Percentiles rank a stretch among this genome's conserved stretches.
Evolutionary conservation across 805 yeast genomes (phyloP).

Genomic region (Ogataea henricii): DNA sequence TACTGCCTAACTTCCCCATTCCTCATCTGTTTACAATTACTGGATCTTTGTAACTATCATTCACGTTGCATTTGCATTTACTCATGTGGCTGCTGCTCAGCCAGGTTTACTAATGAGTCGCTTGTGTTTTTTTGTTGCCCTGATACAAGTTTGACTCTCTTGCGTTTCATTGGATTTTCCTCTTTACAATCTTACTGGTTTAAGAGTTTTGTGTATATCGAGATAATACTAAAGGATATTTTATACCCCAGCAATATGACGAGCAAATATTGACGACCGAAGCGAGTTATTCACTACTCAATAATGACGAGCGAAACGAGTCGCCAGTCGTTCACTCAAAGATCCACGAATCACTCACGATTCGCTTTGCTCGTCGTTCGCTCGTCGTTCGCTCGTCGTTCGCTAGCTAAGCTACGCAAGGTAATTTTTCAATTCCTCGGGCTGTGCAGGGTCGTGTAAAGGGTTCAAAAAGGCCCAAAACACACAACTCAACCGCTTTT

Average conservation of each 20-base stretch:
- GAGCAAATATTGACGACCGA: no score
- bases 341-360: no score
- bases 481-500: neutral
- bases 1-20: neutral
- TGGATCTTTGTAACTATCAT: neutral
- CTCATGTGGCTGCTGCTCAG: no score
- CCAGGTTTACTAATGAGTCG: neutral
- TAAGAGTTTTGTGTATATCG: slow-evolving; percentile 2
- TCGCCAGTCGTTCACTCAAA: no score
- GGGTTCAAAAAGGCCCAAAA: neutral
- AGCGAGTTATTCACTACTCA: no score
- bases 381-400: no score
- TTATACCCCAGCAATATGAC: slow-evolving; percentile 2
- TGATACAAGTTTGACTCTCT: neutral
- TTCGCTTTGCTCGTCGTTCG: no score
- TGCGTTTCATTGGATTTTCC: slow-evolving; percentile 1
- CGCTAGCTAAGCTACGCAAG: neutral
- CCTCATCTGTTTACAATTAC: neutral
- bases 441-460: slow-evolving; percentile 1
- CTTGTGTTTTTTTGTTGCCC: neutral
- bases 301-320: no score
- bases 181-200: slow-evolving; percentile 1
- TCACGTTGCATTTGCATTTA: slow-evolving; percentile 4
- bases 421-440: neutral
- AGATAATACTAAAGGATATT: neutral